Conservation (phyloP, 1,139 yeast species). For the Zygoascus sp. region DNA sequence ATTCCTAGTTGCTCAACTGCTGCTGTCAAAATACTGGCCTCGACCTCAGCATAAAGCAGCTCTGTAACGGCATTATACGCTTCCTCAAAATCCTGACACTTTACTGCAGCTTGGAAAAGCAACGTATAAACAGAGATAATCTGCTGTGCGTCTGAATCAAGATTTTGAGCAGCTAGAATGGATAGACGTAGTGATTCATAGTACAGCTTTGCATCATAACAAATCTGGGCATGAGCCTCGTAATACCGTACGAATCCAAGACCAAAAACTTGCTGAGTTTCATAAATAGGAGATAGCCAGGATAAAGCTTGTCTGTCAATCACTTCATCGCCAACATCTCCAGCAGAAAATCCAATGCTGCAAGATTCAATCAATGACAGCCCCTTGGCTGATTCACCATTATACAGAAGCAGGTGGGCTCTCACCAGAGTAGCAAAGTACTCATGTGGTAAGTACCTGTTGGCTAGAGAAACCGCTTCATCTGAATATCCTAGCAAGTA, state of each 20-base stretch:
- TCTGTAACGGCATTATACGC: constrained; percentile 34
- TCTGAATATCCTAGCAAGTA: constrained; percentile 5
- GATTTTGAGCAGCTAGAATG: constrained; percentile 17
- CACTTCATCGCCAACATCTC: constrained; percentile 11
- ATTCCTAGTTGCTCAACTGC: constrained; percentile 21
- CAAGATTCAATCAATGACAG: constrained; percentile 19
- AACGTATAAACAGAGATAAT: constrained; percentile 15
- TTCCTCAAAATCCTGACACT: constrained; percentile 24
- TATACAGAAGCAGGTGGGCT: constrained; percentile 22
- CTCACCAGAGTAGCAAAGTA: constrained; percentile 24
- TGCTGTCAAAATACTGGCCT: constrained; percentile 7
- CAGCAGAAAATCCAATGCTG: constrained; percentile 18
- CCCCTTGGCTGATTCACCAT: constrained; percentile 21
- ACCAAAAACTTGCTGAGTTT: constrained; percentile 15
- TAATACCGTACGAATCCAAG: constrained; percentile 18
- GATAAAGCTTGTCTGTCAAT: constrained; percentile 11
- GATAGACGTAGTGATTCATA: constrained; percentile 19
- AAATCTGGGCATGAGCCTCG: constrained; percentile 12
- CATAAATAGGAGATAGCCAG: constrained; percentile 13
- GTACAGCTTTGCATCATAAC: constrained; percentile 11
- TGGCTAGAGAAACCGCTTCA: constrained; percentile 15
- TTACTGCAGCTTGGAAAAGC: constrained; percentile 26
- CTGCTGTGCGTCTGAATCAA: constrained; percentile 10
- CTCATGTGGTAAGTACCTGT: constrained; percentile 21
- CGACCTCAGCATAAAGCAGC: constrained; percentile 17